Evolutionary conservation across 2,329 filamentous ascomycete genomes (phyloP).

Genomic region (Sarocladium brachiariae): DNA sequence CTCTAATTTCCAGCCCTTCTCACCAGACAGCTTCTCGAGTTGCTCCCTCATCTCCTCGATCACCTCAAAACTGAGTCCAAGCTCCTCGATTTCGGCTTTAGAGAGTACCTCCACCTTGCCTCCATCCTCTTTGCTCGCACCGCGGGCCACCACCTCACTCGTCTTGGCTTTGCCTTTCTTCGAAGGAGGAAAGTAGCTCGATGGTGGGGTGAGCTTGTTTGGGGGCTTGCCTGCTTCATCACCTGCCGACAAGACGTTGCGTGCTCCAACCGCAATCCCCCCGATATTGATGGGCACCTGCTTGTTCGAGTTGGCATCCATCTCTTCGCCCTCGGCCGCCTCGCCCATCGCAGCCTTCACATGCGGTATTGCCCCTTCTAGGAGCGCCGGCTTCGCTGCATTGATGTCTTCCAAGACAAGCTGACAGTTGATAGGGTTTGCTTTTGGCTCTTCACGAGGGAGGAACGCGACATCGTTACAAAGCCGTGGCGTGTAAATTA

Average conservation of each 20-base stretch:
- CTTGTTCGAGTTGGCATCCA: slow-evolving; percentile 26
- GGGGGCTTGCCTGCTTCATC: slow-evolving; percentile 41
- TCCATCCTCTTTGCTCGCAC: slow-evolving; percentile 20
- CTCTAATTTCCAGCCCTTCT: slow-evolving; percentile 73
- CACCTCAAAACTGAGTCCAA: slow-evolving; percentile 59
- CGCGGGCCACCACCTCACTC: slow-evolving; percentile 39
- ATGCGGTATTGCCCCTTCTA: slow-evolving; percentile 1
- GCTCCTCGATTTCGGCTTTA: slow-evolving; percentile 59
- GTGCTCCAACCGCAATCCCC: slow-evolving; percentile 46
- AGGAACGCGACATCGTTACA: slow-evolving; percentile 83
- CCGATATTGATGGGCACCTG: slow-evolving; percentile 37
- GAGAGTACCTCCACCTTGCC: slow-evolving; percentile 37
- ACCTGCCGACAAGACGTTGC: slow-evolving; percentile 38
- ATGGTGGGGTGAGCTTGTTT: slow-evolving; percentile 38
- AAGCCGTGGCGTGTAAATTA: slow-evolving; percentile 80
- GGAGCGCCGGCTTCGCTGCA: background rate
- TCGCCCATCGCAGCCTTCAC: slow-evolving; percentile 2
- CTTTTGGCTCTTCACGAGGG: slow-evolving; percentile 69
- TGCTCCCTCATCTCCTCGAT: slow-evolving; percentile 64
- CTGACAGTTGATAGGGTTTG: slow-evolving; percentile 70
- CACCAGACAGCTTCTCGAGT: slow-evolving; percentile 61
- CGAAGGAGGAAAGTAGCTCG: slow-evolving; percentile 28
- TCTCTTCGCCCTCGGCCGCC: slow-evolving; percentile 11
- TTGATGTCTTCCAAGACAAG: slow-evolving; percentile 48
- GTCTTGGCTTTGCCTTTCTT: slow-evolving; percentile 11